Evolutionary conservation across 208 protist genomes (phyloP), one percentile per base, ranked within the genome.

Genomic region (Acanthamoeba castellanii): DNA sequence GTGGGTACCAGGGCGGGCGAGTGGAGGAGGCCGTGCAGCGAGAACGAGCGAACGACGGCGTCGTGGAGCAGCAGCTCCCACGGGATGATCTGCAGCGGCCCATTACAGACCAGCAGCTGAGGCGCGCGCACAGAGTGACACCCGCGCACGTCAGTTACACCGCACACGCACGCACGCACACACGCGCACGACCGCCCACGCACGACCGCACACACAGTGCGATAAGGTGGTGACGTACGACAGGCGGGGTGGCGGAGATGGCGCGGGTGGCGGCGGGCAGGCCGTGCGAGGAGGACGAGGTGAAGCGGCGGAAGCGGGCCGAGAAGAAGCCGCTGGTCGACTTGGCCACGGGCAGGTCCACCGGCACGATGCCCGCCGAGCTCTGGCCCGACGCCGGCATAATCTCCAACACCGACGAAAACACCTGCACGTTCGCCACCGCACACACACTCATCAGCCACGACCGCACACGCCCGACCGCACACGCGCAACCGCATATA

Each of bases 31-130:
- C 34, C 50, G 50, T 88, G 81, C 52, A 88, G 52, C 81, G 81
- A 88, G 81, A 88, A 88, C n/a, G 81, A 88, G 13, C 81, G 81
- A 0, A 88, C 34, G 42, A 88, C 52, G 52, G 30, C 42, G 34
- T 88, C 81, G n/a, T 88, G 81, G 11, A 88, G 52, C 18, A 88
- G 42, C 1, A 88, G 81, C 50, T 88, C 81, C 81, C 81, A 88
- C n/a, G 81, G 81, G 25, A 88, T 37, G 50, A 88, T 64, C 81
- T 88, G 81, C 81, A 88, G 81, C n/a, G 81, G 50, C 30, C 52
- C 50, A 47, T 64, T 88, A 47, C 81, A 64, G 9, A 88, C 81
- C 8, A 88, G 52, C 42, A 88, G 16, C 81, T 88, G 68, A 27
- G 1, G 22, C 11, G 34, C 30, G 45, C 18, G 8, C 34, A 85